phyloP scores from a whole-genome alignment of 805 yeast genomes.

The Lachancea sp. region DNA sequence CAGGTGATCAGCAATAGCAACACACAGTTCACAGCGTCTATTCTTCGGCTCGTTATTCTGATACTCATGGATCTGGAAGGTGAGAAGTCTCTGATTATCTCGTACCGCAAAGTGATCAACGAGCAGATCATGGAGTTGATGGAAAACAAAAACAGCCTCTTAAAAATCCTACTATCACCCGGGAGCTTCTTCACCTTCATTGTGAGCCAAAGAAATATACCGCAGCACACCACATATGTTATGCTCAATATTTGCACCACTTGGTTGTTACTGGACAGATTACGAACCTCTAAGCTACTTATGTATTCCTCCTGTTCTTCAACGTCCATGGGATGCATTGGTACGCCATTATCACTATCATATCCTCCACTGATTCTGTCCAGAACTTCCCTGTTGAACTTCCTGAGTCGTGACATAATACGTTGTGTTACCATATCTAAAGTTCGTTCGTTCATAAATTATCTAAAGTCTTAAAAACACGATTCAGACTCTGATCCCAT shows the following conservation, averaged over 20 bases:
- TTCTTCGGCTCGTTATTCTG: conserved; percentile 15
- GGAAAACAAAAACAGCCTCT: conserved; percentile 9
- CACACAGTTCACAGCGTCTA: conserved; percentile 20
- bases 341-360: conserved; percentile 12
- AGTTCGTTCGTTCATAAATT: too few species aligned
- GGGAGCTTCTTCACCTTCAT: conserved; percentile 14
- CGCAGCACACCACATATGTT: conserved; percentile 20
- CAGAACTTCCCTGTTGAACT: conserved; percentile 15
- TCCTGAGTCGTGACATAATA: conserved; percentile 24
- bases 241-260: conserved; percentile 18
- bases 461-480: too few species aligned
- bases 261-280: conserved; percentile 16
- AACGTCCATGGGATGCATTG: conserved; percentile 24
- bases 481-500: too few species aligned
- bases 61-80: conserved; percentile 14
- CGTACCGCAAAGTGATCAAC: conserved; percentile 23
- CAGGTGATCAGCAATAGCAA: conserved; percentile 25
- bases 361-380: conserved; percentile 9
- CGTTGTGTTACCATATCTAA: too few species aligned
- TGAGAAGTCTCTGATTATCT: conserved; percentile 19
- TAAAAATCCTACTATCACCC: background rate
- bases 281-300: conserved; percentile 21
- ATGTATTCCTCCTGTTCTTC: conserved; percentile 32
- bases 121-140: conserved; percentile 26
- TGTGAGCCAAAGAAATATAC: conserved; percentile 21